These are phyloP conservation scores for Suillus brevipes DNA, from an alignment of 768 basidiomycete genomes.

Conservation along the genomic window DNA sequence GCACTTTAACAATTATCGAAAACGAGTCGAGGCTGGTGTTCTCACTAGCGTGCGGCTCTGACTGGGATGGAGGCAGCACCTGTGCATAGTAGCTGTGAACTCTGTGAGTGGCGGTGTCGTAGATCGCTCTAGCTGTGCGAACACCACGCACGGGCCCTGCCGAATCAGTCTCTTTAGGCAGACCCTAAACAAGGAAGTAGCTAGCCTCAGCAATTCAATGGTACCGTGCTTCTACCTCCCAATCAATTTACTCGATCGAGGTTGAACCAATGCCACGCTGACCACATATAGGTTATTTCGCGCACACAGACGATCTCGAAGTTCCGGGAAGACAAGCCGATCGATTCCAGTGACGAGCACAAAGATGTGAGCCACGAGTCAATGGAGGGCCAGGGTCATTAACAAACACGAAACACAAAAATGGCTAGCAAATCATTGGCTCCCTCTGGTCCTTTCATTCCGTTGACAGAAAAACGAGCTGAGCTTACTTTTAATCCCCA, in stretches of 20 bases:
- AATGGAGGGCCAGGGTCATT: neutral
- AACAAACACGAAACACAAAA: neutral
- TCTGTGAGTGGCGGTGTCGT: no score
- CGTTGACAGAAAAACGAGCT: neutral
- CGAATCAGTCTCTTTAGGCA: neutral
- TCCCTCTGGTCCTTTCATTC: neutral
- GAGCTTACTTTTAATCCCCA: neutral
- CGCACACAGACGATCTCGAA: neutral
- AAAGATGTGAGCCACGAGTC: neutral
- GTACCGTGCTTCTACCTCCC: neutral
- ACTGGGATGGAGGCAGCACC: no score
- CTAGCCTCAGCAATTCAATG: neutral
- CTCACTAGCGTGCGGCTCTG: no score
- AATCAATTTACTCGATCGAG: neutral
- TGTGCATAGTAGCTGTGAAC: no score
- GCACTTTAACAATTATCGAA: no score
- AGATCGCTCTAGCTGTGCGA: no score
- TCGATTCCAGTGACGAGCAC: neutral
- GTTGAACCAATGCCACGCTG: neutral
- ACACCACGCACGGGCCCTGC: no score
- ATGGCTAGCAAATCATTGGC: neutral
- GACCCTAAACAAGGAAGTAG: neutral
- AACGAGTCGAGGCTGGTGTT: no score
- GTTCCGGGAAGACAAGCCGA: neutral
- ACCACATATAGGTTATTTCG: neutral